A percentile compares a stretch with the other conserved stretches of the same genome.
Evolutionary conservation across 2,329 filamentous ascomycete species (phyloP).

Genomic region (Neospermospora avenae): DNA sequence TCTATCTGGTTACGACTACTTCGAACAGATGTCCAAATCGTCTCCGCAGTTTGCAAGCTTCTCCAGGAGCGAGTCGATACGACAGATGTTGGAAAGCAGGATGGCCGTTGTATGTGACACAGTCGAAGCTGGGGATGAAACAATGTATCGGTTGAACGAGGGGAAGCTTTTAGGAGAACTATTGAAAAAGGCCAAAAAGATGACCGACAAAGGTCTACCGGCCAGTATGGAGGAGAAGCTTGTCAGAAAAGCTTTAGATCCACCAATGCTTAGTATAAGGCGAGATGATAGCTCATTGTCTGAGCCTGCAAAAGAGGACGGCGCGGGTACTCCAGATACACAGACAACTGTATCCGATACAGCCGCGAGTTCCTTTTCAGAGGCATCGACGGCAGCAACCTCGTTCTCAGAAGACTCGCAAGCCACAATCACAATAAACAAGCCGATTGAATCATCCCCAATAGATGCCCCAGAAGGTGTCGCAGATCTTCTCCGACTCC

Average conservation of each 20-base stretch:
- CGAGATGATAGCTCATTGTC: slow-evolving; percentile 47
- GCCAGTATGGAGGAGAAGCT: slow-evolving; percentile 83
- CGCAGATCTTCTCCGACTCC: slow-evolving; percentile 44
- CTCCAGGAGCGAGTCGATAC: slow-evolving; percentile 44
- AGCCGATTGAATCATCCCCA: slow-evolving; percentile 23
- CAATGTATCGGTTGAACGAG: slow-evolving; percentile 77
- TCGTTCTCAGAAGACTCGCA: slow-evolving; percentile 33
- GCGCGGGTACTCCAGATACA: slow-evolving; percentile 34
- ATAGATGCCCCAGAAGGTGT: slow-evolving; percentile 37
- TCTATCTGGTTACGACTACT: slow-evolving; percentile 66
- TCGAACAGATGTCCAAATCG: slow-evolving; percentile 57
- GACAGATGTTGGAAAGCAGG: slow-evolving; percentile 56
- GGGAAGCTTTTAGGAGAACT: slow-evolving; percentile 65
- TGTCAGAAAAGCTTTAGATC: slow-evolving; percentile 70
- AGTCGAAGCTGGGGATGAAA: slow-evolving; percentile 78
- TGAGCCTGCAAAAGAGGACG: slow-evolving; percentile 32
- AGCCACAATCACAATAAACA: slow-evolving; percentile 5
- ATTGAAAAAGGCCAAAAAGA: slow-evolving; percentile 66
- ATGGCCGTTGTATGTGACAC: slow-evolving; percentile 74
- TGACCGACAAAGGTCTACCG: slow-evolving; percentile 66
- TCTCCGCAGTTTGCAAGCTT: slow-evolving; percentile 58
- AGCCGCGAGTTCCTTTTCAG: slow-evolving; percentile 38
- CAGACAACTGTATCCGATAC: slow-evolving; percentile 35
- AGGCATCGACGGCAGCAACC: slow-evolving; percentile 38
- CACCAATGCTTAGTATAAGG: slow-evolving; percentile 68